A percentile compares a stretch with the other conserved stretches of the same genome.
phyloP scores from a whole-genome alignment of 106 monocot genomes.

The Dendrobium huoshanense region DNA sequence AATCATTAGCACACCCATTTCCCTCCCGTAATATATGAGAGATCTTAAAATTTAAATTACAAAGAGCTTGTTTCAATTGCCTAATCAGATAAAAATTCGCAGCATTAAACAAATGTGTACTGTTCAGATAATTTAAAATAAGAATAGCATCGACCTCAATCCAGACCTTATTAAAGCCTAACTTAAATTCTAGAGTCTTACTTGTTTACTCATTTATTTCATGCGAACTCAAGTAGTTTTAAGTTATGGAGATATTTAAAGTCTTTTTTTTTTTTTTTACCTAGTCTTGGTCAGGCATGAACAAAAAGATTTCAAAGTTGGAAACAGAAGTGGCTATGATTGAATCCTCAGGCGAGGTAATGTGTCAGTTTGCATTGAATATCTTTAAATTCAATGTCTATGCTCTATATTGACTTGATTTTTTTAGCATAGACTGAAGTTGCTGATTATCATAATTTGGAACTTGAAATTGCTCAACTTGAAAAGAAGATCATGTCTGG shows the following conservation, averaged over 20 bases:
- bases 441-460: conserved; percentile 83
- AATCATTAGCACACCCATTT: no score
- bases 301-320: conserved; percentile 52
- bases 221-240: neutral
- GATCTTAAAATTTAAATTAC: no score
- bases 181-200: neutral
- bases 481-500: conserved; percentile 91
- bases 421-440: conserved; percentile 50
- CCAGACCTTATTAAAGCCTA: no score
- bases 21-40: no score
- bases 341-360: conserved; percentile 87
- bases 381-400: neutral
- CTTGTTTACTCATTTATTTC: conserved; percentile 1
- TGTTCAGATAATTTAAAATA: no score
- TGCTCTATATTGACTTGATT: neutral
- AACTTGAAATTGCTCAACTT: conserved; percentile 69
- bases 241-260: neutral
- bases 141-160: no score
- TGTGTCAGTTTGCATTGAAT: conserved; percentile 9
- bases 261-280: neutral
- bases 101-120: no score
- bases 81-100: no score
- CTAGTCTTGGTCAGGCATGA: conserved; percentile 78
- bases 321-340: conserved; percentile 81
- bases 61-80: no score